These are phyloP conservation scores for Epicoccum nigrum DNA, from an alignment of 2,329 filamentous ascomycete species.

Conservation along the genomic window DNA sequence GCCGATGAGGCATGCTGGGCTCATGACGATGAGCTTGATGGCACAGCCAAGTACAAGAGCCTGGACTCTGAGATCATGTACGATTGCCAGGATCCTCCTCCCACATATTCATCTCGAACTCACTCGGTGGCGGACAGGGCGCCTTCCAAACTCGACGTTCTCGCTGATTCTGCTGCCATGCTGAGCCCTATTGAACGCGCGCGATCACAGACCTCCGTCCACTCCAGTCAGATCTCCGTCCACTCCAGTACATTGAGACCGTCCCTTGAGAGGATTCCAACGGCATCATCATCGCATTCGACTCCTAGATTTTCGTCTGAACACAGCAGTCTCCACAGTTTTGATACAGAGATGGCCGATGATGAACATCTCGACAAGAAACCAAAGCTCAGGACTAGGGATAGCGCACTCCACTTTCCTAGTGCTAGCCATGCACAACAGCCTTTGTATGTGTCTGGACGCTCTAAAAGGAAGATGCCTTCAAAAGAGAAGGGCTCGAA, in stretches of 20 bases:
- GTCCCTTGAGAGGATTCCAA: constrained; percentile 14
- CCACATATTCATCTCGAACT: constrained; percentile 51
- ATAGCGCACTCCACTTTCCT: constrained; percentile 42
- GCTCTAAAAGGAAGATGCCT: constrained; percentile 51
- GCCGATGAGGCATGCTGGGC: constrained; percentile 48
- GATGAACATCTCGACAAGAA: constrained; percentile 51
- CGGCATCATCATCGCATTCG: constrained; percentile 22
- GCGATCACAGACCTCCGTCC: constrained; percentile 25
- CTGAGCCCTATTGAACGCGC: constrained; percentile 42
- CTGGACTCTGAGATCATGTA: constrained; percentile 51
- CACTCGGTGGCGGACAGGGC: constrained; percentile 47
- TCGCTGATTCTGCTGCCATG: constrained; percentile 47
- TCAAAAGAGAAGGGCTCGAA: constrained; percentile 46
- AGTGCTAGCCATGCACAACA: constrained; percentile 31
- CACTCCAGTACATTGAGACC: constrained; percentile 13
- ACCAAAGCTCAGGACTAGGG: constrained; percentile 47
- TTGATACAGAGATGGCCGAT: constrained; percentile 45
- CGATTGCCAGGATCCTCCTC: constrained; percentile 51
- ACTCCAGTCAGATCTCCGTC: constrained; percentile 16
- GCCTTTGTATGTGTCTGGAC: constrained; percentile 49
- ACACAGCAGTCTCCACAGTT: constrained; percentile 46
- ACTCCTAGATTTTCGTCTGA: constrained; percentile 40
- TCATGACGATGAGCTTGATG: constrained; percentile 49
- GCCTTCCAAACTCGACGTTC: constrained; percentile 47
- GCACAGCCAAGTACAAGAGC: constrained; percentile 44